Evolutionary conservation across 352 stramenopile species (phyloP).

Genomic region (Pythium angustatum): DNA sequence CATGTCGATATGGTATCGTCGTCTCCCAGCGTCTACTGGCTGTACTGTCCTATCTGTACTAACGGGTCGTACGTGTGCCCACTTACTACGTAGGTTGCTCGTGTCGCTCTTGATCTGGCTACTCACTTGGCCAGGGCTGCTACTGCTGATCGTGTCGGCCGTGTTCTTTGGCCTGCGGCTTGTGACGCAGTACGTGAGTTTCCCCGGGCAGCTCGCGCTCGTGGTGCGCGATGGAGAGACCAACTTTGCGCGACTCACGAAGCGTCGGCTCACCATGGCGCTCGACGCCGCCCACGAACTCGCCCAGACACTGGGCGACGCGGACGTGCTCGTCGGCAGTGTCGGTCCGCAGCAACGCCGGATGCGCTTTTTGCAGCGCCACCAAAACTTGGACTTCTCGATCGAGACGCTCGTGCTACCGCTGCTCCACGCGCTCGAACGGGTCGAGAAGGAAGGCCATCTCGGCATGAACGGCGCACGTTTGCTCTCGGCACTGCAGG

Average conservation of each 20-base stretch:
- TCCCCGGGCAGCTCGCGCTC: constrained; percentile 70
- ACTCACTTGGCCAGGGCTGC: constrained; percentile 59
- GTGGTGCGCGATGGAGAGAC: constrained; percentile 80
- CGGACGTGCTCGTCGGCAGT: constrained; percentile 12
- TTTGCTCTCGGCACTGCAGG: constrained; percentile 44
- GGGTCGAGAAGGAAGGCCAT: constrained; percentile 42
- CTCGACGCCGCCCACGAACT: constrained; percentile 62
- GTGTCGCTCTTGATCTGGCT: constrained; percentile 47
- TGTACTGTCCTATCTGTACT: too few relatives aligned
- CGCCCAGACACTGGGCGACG: constrained; percentile 34
- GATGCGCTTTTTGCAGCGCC: constrained; percentile 59
- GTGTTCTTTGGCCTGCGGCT: constrained; percentile 39
- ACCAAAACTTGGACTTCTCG: constrained; percentile 71
- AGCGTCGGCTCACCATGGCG: constrained; percentile 70
- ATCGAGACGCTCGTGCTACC: constrained; percentile 65
- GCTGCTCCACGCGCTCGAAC: constrained; percentile 55
- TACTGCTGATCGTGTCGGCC: constrained; percentile 31
- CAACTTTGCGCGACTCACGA: constrained; percentile 72
- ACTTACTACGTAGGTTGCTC: constrained; percentile 42
- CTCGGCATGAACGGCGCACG: constrained; percentile 49
- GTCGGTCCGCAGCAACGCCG: constrained; percentile 13
- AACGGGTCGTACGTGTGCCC: too few relatives aligned
- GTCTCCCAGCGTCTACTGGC: too few relatives aligned
- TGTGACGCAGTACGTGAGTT: constrained; percentile 62
- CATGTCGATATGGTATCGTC: constrained; percentile 52